Conservation (phyloP, 441 rosid genomes). For the Pelargonium fulgidum region DNA sequence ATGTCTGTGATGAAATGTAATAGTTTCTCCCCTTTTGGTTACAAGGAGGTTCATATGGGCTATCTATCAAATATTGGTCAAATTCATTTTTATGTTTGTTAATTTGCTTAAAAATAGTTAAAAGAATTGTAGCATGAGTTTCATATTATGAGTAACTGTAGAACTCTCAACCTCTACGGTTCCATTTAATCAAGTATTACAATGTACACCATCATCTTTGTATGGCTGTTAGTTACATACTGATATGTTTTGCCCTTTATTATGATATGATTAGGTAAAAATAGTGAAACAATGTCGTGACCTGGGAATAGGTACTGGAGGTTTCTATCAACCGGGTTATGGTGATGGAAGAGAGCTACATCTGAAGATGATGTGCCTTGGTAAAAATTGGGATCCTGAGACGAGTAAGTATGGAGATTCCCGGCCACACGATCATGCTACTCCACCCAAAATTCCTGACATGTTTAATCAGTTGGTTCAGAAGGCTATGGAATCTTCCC, state of each 20-base stretch:
- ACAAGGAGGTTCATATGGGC: no score
- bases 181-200: no score
- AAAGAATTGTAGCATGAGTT: no score
- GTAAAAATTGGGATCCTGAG: constrained; percentile 83
- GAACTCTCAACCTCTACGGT: no score
- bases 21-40: no score
- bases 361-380: constrained; percentile 90
- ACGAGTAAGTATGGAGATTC: constrained; percentile 38
- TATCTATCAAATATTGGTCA: no score
- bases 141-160: no score
- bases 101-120: no score
- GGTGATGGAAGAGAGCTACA: constrained; percentile 46
- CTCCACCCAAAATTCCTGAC: constrained; percentile 54
- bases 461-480: constrained; percentile 42
- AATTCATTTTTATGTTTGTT: no score
- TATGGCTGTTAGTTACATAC: background rate
- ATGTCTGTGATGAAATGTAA: no score
- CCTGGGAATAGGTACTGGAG: constrained; percentile 63
- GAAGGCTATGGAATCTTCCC: constrained; percentile 45
- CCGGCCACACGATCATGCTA: constrained; percentile 46
- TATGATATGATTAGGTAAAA: constrained; percentile 32
- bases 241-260: background rate
- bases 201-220: no score
- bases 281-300: constrained; percentile 51
- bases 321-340: constrained; percentile 81